phyloP scores from a whole-genome alignment of 179 eudicot species.

The Patellifolia procumbens region DNA sequence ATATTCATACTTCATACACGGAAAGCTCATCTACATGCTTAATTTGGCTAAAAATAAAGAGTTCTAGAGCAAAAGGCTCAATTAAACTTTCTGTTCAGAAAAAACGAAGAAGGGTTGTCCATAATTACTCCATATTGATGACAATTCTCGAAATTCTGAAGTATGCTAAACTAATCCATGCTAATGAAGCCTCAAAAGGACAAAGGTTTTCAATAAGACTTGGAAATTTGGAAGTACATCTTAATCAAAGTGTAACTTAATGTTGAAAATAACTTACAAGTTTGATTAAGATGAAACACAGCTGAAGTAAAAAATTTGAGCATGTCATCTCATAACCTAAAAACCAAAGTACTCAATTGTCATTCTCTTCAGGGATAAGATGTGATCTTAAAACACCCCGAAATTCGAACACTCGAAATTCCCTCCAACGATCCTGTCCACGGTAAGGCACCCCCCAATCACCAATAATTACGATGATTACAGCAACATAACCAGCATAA shows the following conservation, averaged over 20 bases:
- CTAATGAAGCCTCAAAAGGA: not conserved
- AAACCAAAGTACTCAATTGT: not conserved
- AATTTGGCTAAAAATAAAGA: not conserved
- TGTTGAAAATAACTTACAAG: not conserved
- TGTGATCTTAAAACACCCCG: conserved; percentile 19
- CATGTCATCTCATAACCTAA: not conserved
- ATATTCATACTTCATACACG: not conserved
- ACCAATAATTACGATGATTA: not conserved
- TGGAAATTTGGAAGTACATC: not conserved
- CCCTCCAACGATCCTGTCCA: not conserved
- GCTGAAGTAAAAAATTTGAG: conserved; percentile 1
- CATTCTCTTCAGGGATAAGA: not conserved
- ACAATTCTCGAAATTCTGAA: not conserved
- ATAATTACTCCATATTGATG: not conserved
- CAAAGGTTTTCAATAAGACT: not conserved
- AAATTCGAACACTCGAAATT: not conserved
- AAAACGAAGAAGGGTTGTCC: not conserved
- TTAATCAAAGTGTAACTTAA: not conserved
- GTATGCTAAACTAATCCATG: not conserved
- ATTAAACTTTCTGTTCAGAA: not conserved
- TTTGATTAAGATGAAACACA: not conserved
- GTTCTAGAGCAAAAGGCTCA: not conserved
- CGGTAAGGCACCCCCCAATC: not conserved
- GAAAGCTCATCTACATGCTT: not conserved
- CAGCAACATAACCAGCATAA: not conserved